Evolutionary conservation across 1,284 basidiomycete genomes (phyloP).

Genomic region (Cryptococcus floricola): DNA sequence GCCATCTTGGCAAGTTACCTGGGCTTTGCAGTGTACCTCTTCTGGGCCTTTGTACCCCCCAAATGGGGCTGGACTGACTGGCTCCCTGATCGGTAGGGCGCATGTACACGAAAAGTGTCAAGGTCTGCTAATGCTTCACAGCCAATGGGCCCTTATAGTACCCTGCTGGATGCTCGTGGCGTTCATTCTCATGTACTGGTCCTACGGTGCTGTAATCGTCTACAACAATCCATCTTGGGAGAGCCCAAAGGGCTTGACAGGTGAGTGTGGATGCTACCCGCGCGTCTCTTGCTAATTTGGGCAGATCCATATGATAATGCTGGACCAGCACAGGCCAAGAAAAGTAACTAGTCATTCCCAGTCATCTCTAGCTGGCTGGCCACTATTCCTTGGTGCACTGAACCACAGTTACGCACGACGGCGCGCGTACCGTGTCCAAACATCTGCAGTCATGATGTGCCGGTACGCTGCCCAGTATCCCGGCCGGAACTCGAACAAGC

Average conservation of each 20-base stretch:
- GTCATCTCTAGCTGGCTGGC: too few species aligned
- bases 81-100: slow-evolving; percentile 76
- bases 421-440: too few species aligned
- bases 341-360: background rate
- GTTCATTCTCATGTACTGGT: slow-evolving; percentile 70
- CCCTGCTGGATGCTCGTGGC: slow-evolving; percentile 72
- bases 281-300: background rate
- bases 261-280: slow-evolving; percentile 46
- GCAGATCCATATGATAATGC: background rate
- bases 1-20: slow-evolving; percentile 74
- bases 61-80: slow-evolving; percentile 63
- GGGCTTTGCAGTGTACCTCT: slow-evolving; percentile 63
- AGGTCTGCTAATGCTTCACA: slow-evolving; percentile 31
- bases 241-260: slow-evolving; percentile 62
- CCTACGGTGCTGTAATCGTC: slow-evolving; percentile 70
- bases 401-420: too few species aligned
- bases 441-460: too few species aligned
- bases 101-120: background rate
- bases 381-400: too few species aligned
- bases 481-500: too few species aligned
- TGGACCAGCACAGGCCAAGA: background rate
- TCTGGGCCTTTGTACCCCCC: slow-evolving; percentile 60
- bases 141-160: slow-evolving; percentile 81
- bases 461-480: too few species aligned
- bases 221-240: slow-evolving; percentile 66